Evolutionary conservation across 305 asterid genomes (phyloP), one percentile per base, ranked within the genome.

Genomic region (Stenogyne calaminthoides): DNA sequence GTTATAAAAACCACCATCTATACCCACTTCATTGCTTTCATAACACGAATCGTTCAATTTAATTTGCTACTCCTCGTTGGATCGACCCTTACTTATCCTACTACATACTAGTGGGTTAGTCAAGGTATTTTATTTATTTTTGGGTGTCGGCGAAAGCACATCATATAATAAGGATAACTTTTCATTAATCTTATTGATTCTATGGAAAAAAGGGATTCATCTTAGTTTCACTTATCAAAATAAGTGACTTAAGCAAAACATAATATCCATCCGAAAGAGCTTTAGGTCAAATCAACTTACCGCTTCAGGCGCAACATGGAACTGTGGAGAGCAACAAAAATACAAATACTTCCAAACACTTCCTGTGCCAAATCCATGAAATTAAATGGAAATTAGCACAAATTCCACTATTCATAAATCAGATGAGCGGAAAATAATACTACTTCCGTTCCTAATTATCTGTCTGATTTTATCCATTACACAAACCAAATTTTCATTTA

Each of bases 231-330:
- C 42, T 44, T 15, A 54, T 20, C 44, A 47, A 55, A 29, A 57
- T 5, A 19, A 64, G 64, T 22, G 49, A 69, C 34, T 16, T 46
- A 65, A 73, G 10, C 27, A 59, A 76, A 58, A 44, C 52, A 27
- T 20, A 74, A 32, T 61, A 60, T 58, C 18, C 9, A 7, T 51
- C 61, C 55, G 60, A 16, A n/a, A 61, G 67, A 39, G 70, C 44
- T 59, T 54, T 40, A 36, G 57, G 67, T 60, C 40, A 76, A 34
- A 34, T 75, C 69, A 77, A 76, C 92, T 60, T 66, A 93, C 98
- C 93, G 93, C 67, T 87, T 75, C 72, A 87, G 91, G 76, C 80
- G 88, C 79, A 88, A 60, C 99, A 94, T 91, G 83, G 99, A 94
- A 80, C 89, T 87, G 57, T 91, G 97, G 57, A 94, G 91, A 78